A percentile compares a stretch with the other conserved stretches of the same genome.
phyloP scores from a whole-genome alignment of 805 yeast species.

The Wickerhamomyces alni region DNA sequence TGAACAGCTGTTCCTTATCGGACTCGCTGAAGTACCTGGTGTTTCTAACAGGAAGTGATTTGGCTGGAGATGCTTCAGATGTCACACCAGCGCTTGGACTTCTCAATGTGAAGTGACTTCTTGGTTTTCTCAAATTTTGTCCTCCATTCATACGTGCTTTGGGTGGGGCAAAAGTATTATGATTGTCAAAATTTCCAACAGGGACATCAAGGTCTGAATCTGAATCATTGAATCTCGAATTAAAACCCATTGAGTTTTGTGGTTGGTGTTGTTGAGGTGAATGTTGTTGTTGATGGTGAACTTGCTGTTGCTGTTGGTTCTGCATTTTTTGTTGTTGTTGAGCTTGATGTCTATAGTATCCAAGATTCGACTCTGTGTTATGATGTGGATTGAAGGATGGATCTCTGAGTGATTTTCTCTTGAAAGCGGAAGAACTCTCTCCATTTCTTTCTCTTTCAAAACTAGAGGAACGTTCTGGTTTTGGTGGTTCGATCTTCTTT shows the following conservation, averaged over 20 bases:
- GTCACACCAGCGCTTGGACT: conserved; percentile 19
- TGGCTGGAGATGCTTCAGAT: conserved; percentile 19
- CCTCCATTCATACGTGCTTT: conserved; percentile 6
- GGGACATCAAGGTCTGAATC: conserved; percentile 49
- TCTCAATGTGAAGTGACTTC: conserved; percentile 21
- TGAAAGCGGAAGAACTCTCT: conserved; percentile 30
- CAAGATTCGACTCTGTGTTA: conserved; percentile 19
- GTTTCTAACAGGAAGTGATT: conserved; percentile 20
- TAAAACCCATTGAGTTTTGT: conserved; percentile 28
- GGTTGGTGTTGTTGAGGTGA: conserved; percentile 7
- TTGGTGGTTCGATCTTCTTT: conserved; percentile 37
- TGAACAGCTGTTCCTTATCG: conserved; percentile 9
- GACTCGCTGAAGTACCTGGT: conserved; percentile 26
- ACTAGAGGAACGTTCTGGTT: conserved; percentile 38
- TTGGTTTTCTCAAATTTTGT: conserved; percentile 18
- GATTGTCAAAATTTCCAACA: conserved; percentile 1
- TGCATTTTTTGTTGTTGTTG: conserved; percentile 8
- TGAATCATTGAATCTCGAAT: conserved; percentile 57
- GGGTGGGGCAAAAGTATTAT: conserved; percentile 14
- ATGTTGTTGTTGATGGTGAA: conserved; percentile 9
- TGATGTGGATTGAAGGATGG: conserved; percentile 18
- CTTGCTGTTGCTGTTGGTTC: neutral
- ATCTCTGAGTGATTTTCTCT: conserved; percentile 30
- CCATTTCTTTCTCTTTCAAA: conserved; percentile 42
- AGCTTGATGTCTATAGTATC: conserved; percentile 23